phyloP scores from a whole-genome alignment of 305 asterid genomes.

The Fraxinus sp. region DNA sequence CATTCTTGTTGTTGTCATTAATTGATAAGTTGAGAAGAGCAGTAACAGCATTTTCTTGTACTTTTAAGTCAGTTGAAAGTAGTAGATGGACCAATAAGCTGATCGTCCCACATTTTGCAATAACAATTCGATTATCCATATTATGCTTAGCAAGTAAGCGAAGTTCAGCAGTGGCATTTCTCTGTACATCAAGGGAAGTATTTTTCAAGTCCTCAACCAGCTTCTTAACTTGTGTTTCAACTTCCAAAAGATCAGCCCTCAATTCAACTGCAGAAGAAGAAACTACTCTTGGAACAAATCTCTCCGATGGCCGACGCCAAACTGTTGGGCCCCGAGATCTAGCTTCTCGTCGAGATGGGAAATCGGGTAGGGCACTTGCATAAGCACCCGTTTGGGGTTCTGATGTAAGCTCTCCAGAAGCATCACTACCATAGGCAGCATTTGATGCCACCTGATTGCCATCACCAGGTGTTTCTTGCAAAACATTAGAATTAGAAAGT shows the following conservation, averaged over 20 bases:
- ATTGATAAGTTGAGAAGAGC: constrained; percentile 91
- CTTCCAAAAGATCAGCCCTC: constrained; percentile 71
- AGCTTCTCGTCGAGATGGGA: constrained; percentile 50
- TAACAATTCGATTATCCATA: constrained; percentile 82
- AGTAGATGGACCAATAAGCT: constrained; percentile 64
- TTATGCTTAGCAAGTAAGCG: constrained; percentile 86
- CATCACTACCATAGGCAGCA: constrained; percentile 53
- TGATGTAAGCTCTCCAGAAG: constrained; percentile 58
- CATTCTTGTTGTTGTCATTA: constrained; percentile 77
- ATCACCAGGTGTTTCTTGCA: constrained; percentile 55
- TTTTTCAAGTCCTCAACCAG: constrained; percentile 71
- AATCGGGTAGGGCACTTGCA: constrained; percentile 41
- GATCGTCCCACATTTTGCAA: constrained; percentile 74
- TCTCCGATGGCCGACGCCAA: constrained; percentile 82
- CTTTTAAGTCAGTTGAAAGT: constrained; percentile 48
- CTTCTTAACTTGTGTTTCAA: constrained; percentile 64
- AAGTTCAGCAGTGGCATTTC: constrained; percentile 63
- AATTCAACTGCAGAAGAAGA: constrained; percentile 66
- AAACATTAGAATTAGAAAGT: constrained; percentile 58
- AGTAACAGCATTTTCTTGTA: constrained; percentile 83
- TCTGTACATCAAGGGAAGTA: constrained; percentile 53
- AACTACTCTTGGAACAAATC: constrained; percentile 62
- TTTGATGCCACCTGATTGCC: constrained; percentile 53
- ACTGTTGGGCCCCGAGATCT: constrained; percentile 65
- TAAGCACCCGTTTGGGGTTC: constrained; percentile 54